phyloP scores from a whole-genome alignment of 139 green algal genomes.

The Chloropicon primus region DNA sequence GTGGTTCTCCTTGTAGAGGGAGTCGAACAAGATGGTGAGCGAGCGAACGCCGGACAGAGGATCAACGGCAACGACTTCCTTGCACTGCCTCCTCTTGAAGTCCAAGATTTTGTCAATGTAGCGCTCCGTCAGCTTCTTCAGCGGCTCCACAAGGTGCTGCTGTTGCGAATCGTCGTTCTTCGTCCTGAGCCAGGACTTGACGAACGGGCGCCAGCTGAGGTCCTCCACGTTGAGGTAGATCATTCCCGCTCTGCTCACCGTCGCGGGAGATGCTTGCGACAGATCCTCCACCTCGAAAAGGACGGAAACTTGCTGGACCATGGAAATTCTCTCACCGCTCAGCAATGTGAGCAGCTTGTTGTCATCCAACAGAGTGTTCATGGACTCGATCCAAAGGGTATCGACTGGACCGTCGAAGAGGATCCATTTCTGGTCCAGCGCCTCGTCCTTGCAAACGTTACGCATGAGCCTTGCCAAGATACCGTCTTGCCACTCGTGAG shows the following conservation, averaged over 20 bases:
- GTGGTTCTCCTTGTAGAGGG: not conserved
- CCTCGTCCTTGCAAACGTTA: slow-evolving; percentile 52
- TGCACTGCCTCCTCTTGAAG: slow-evolving; percentile 46
- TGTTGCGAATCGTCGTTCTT: not conserved
- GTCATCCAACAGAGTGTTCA: slow-evolving; percentile 72
- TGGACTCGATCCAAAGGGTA: slow-evolving; percentile 71
- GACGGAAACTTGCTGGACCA: slow-evolving; percentile 51
- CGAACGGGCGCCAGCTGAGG: slow-evolving; percentile 54
- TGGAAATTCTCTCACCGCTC: slow-evolving; percentile 58
- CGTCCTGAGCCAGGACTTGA: slow-evolving; percentile 45
- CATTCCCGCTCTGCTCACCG: slow-evolving; percentile 57
- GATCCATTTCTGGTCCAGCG: slow-evolving; percentile 55
- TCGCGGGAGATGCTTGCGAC: slow-evolving; percentile 51
- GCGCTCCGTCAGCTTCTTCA: slow-evolving; percentile 43
- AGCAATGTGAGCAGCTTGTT: slow-evolving; percentile 71
- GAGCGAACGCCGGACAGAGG: not conserved
- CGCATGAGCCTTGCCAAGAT: slow-evolving; percentile 58
- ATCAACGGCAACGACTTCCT: not conserved
- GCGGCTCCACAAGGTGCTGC: not conserved
- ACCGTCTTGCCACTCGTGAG: slow-evolving; percentile 60
- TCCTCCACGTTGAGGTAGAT: slow-evolving; percentile 75
- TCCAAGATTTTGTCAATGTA: slow-evolving; percentile 52
- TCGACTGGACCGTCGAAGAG: slow-evolving; percentile 72
- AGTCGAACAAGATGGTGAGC: not conserved
- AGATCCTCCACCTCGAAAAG: slow-evolving; percentile 76